phyloP scores from a whole-genome alignment of 108 stramenopile genomes.

The Discostella pseudostelligera region DNA sequence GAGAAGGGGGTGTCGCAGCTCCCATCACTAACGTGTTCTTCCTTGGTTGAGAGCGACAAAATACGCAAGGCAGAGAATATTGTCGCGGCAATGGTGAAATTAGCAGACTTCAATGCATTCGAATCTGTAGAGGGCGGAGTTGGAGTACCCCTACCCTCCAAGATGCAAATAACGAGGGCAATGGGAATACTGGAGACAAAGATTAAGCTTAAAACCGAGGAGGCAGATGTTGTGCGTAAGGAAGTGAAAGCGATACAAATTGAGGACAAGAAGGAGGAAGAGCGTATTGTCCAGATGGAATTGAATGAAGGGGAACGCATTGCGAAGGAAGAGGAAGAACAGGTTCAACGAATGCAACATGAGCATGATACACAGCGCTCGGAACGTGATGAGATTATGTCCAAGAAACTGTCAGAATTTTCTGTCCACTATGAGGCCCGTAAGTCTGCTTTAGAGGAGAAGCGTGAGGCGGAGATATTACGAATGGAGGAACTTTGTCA shows the following conservation, averaged over 20 bases:
- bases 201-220: constrained; percentile 42
- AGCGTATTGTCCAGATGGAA: constrained; percentile 21
- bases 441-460: constrained; percentile 30
- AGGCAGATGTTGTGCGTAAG: constrained; percentile 25
- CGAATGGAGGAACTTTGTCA: constrained; percentile 15
- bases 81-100: constrained; percentile 27
- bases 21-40: constrained; percentile 33
- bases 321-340: constrained; percentile 25
- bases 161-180: constrained; percentile 43
- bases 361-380: constrained; percentile 6
- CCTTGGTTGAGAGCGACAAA: constrained; percentile 28
- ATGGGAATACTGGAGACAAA: constrained; percentile 42
- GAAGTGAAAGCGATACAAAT: constrained; percentile 39
- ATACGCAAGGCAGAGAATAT: constrained; percentile 41
- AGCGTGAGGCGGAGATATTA: not conserved
- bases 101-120: constrained; percentile 17
- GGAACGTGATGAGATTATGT: constrained; percentile 17
- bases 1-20: not conserved
- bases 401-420: constrained; percentile 30
- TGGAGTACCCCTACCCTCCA: constrained; percentile 38
- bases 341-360: constrained; percentile 13
- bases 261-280: constrained; percentile 26
- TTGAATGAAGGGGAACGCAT: constrained; percentile 32
- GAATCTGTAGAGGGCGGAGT: not conserved
- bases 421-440: constrained; percentile 22